Base-by-base conservation (phyloP, 2,329 filamentous ascomycete genomes). In the Calcarisporium arbuscula region DNA sequence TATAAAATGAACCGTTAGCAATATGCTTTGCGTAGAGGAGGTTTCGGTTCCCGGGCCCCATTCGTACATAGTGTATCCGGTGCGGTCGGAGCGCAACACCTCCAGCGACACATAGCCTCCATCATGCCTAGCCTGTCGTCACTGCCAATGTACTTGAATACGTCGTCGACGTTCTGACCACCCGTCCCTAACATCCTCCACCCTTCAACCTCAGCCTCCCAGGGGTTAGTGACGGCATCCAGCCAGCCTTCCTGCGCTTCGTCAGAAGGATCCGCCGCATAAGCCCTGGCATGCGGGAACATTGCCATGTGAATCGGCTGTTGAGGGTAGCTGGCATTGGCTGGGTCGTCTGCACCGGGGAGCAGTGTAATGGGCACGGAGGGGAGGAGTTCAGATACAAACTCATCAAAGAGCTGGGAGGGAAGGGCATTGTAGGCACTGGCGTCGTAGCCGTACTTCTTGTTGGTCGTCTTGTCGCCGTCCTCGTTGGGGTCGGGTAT, bases 391-490 rank as follows among this genome's bases (percentile, higher is more conserved):
- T 82, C 74, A 2, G 82, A 69, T 21, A 98, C 74, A 56, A 95
- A 92, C 6, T 75, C 71, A 63, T 98, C 92, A 21, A 98, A 73
- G 30, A 85, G 80, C 37, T 83, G 78, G 4, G 86, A 88, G 1
- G 92, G 92, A 2, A 83, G 69, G 2, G 90, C 72, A 54, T 98
- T 95, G 67, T 95, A 98, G 1, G 83, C 62, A 35, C 82, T 80
- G 38, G 85, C 79, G 58, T 98, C 92, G 64, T 96, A 96, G 40
- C 92, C 90, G 61, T 95, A 96, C 56, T 94, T 95, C 58, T 87
- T 94, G 32, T 70, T 41, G 2, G 51, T 48, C 40, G 64, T 68
- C 53, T 70, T 77, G 18, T 38, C 35, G 11, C 31, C 62, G 29
- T 49, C 45, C 1, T 50, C 46, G 53, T 69, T 54, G 40, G 69